These are phyloP conservation scores for Phellinidium pouzarii DNA, from an alignment of 1,284 basidiomycete genomes.

Conservation along the genomic window DNA sequence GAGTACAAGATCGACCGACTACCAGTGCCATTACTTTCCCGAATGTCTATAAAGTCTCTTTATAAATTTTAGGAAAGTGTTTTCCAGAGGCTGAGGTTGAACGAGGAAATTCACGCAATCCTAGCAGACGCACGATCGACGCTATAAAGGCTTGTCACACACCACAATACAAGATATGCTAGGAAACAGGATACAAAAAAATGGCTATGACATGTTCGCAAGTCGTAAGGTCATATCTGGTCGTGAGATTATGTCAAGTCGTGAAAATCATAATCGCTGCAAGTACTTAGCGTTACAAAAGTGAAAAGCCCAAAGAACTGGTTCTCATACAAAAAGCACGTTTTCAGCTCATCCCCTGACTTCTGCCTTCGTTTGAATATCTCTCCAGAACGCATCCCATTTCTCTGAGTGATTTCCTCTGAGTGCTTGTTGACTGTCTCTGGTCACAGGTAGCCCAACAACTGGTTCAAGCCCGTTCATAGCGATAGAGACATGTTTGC, in stretches of 20 bases:
- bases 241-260: constrained; percentile 2
- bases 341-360: background rate
- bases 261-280: background rate
- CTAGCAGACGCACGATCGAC: too few relatives aligned
- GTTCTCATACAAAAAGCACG: background rate
- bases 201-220: too few relatives aligned
- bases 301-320: background rate
- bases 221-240: constrained; percentile 26
- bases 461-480: background rate
- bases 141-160: too few relatives aligned
- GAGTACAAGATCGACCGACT: too few relatives aligned
- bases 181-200: too few relatives aligned
- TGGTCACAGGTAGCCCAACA: constrained; percentile 14
- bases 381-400: constrained; percentile 43
- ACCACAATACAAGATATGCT: too few relatives aligned
- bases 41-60: too few relatives aligned
- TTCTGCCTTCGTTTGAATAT: constrained; percentile 27
- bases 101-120: too few relatives aligned
- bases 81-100: too few relatives aligned
- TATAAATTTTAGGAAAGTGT: too few relatives aligned
- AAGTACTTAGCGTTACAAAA: background rate
- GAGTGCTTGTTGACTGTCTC: constrained; percentile 18
- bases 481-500: constrained; percentile 2
- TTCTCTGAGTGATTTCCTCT: constrained; percentile 18
- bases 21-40: too few relatives aligned